These are phyloP conservation scores for Epichloe coenophiala DNA, from an alignment of 2,329 filamentous ascomycete species.

Conservation along the genomic window DNA sequence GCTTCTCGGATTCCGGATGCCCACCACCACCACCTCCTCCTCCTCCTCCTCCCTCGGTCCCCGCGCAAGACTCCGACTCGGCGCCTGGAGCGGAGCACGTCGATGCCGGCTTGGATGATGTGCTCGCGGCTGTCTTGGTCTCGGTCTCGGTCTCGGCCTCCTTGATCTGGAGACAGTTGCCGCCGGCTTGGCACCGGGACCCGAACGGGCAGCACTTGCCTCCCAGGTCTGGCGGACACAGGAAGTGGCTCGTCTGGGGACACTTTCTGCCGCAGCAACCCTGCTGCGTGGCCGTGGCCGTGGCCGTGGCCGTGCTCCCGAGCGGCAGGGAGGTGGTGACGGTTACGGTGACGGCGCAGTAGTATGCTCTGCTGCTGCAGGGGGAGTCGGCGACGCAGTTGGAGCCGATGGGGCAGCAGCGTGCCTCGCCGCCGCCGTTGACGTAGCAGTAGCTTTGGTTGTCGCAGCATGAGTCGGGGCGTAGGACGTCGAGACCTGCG, in stretches of 20 bases:
- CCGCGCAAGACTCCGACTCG: constrained; percentile 19
- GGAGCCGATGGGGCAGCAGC: constrained; percentile 30
- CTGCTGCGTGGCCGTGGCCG: constrained; percentile 7
- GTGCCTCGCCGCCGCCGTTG: constrained; percentile 16
- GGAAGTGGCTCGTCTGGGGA: constrained; percentile 27
- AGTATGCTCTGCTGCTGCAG: constrained; percentile 21
- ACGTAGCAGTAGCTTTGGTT: constrained; percentile 34
- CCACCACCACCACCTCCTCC: too few relatives aligned
- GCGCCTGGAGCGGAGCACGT: constrained; percentile 23
- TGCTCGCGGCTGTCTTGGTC: constrained; percentile 8
- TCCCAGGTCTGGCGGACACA: constrained; percentile 30
- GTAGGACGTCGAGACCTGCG: constrained; percentile 30
- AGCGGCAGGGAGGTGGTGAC: constrained; percentile 13
- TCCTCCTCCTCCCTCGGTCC: too few relatives aligned
- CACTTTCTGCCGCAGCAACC: constrained; percentile 29
- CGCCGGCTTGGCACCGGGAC: constrained; percentile 24
- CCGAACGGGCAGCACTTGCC: constrained; percentile 36
- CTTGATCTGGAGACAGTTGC: constrained; percentile 22
- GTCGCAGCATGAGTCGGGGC: constrained; percentile 25
- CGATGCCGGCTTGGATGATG: background rate
- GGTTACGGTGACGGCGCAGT: constrained; percentile 18
- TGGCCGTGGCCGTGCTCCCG: constrained; percentile 6
- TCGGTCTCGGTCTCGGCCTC: background rate
- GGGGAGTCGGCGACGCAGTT: constrained; percentile 24
- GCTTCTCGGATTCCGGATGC: constrained; percentile 1